phyloP scores from a whole-genome alignment of 768 basidiomycete genomes.

The Lanmaoa rubissima region DNA sequence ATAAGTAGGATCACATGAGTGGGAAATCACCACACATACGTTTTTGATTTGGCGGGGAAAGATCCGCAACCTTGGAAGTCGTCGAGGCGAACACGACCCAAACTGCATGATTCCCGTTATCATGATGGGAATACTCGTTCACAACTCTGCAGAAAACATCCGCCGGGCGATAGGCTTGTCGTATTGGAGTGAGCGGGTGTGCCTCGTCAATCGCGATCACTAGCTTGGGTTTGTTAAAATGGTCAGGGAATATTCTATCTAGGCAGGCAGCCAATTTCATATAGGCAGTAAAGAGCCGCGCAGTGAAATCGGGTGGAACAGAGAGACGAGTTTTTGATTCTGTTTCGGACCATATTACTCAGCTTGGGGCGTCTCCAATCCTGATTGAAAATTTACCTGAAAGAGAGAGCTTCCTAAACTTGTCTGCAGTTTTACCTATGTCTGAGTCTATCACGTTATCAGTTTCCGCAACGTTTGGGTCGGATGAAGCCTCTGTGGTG shows the following conservation, averaged over 20 bases:
- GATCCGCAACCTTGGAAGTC: conserved; percentile 6
- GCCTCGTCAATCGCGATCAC: conserved; percentile 19
- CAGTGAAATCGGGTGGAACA: neutral
- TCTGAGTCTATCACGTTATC: neutral
- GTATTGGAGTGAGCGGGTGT: neutral
- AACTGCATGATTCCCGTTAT: neutral
- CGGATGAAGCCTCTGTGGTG: neutral
- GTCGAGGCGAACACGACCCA: conserved; percentile 21
- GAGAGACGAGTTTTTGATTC: neutral
- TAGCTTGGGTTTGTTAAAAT: neutral
- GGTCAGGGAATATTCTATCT: neutral
- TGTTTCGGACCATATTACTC: neutral
- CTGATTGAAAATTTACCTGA: neutral
- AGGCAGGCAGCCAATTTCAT: neutral
- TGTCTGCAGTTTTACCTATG: neutral
- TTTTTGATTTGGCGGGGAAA: conserved; percentile 1
- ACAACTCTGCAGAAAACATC: conserved; percentile 5
- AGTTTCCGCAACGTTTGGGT: neutral
- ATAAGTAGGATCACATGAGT: neutral
- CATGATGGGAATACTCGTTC: conserved; percentile 5
- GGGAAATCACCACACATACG: neutral
- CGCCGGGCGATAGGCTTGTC: neutral
- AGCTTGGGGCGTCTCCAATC: neutral
- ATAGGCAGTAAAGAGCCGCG: neutral
- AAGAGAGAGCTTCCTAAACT: neutral